These are phyloP conservation scores for Truncatella angustata DNA, from an alignment of 2,329 filamentous ascomycete genomes.

Conservation along the genomic window DNA sequence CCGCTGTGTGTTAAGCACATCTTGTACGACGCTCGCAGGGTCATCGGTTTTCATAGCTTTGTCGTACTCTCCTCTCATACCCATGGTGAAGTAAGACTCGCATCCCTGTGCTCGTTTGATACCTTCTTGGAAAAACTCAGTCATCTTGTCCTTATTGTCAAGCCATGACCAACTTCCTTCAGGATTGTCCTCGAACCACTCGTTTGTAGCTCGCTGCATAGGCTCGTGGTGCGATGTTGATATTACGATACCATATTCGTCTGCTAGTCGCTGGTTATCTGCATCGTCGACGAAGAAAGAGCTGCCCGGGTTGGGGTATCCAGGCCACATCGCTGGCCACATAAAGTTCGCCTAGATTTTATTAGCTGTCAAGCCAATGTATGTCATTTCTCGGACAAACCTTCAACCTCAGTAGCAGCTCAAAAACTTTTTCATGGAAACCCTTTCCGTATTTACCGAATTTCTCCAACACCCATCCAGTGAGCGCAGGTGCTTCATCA, in stretches of 20 bases:
- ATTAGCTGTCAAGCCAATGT: not conserved
- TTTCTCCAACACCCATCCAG: conserved; percentile 33
- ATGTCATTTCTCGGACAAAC: not conserved
- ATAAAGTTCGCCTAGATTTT: conserved; percentile 56
- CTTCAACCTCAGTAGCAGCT: conserved; percentile 57
- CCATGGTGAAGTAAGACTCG: conserved; percentile 57
- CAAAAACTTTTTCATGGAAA: conserved; percentile 63
- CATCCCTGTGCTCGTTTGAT: conserved; percentile 51
- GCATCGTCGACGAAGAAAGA: conserved; percentile 64
- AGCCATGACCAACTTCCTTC: conserved; percentile 60
- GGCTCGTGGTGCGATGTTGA: conserved; percentile 66
- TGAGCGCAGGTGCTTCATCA: conserved; percentile 58
- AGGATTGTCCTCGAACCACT: conserved; percentile 36
- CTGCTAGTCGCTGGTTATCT: conserved; percentile 55
- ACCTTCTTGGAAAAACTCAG: conserved; percentile 56
- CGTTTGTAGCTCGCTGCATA: conserved; percentile 58
- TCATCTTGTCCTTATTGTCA: conserved; percentile 53
- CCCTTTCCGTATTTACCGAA: conserved; percentile 49
- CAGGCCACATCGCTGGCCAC: conserved; percentile 65
- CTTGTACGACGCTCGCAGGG: conserved; percentile 49
- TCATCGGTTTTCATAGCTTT: conserved; percentile 48
- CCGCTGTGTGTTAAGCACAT: conserved; percentile 54
- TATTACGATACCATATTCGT: conserved; percentile 63
- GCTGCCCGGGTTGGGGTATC: conserved; percentile 44
- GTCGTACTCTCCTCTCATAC: conserved; percentile 59